Percentiles rank a stretch among this genome's conserved stretches.
Evolutionary conservation across 2,329 filamentous ascomycete species (phyloP).

Genomic region (Sporothrix euskadiensis): DNA sequence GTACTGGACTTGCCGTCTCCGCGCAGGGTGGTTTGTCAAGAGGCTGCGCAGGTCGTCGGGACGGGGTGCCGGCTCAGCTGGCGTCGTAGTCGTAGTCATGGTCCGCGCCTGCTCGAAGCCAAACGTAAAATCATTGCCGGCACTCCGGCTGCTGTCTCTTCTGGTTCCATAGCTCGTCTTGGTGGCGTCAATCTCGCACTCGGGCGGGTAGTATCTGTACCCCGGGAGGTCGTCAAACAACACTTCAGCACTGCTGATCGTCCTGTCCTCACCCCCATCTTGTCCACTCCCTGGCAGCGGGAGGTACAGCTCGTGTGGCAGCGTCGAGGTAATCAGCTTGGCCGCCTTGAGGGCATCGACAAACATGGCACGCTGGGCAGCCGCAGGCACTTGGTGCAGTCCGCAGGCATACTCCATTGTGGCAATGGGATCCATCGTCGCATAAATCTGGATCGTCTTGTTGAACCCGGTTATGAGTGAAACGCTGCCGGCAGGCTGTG

Average conservation of each 20-base stretch:
- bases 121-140: neutral
- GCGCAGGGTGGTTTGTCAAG: constrained; percentile 51
- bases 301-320: constrained; percentile 64
- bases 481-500: constrained; percentile 66
- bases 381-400: constrained; percentile 73
- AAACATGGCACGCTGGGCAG: constrained; percentile 72
- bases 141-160: neutral
- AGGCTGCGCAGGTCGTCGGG: constrained; percentile 53
- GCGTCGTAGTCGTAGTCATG: neutral
- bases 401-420: constrained; percentile 83
- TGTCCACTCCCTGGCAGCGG: constrained; percentile 24
- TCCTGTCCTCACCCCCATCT: constrained; percentile 35
- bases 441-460: constrained; percentile 73
- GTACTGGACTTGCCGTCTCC: constrained; percentile 65
- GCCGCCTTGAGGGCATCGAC: constrained; percentile 69
- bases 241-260: constrained; percentile 30
- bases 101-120: constrained; percentile 28
- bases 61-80: constrained; percentile 41
- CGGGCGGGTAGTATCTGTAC: constrained; percentile 55
- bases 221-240: constrained; percentile 49
- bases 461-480: constrained; percentile 80
- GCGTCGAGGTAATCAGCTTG: constrained; percentile 65
- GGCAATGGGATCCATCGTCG: constrained; percentile 74
- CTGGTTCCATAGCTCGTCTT: neutral
- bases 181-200: constrained; percentile 28